phyloP scores from a whole-genome alignment of 345 rosid genomes.

The Schrenkiella parvula region DNA sequence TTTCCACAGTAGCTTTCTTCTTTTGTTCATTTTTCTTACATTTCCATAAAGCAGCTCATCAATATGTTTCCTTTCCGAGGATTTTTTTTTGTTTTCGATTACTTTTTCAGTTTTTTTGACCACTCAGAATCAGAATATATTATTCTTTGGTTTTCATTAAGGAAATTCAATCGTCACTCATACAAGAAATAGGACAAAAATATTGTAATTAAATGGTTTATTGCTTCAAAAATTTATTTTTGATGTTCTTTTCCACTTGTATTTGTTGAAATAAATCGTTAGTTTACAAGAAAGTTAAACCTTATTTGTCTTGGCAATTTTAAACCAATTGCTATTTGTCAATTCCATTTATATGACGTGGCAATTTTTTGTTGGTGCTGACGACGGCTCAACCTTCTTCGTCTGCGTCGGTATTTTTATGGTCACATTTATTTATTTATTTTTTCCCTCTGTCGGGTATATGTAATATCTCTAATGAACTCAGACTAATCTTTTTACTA shows the following conservation, averaged over 20 bases:
- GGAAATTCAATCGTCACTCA: no score
- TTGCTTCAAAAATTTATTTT: no score
- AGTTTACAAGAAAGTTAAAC: no score
- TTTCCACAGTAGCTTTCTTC: background rate
- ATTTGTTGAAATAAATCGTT: no score
- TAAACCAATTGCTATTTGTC: no score
- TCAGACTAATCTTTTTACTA: background rate
- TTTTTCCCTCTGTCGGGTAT: background rate
- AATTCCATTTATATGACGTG: background rate
- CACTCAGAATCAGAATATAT: background rate
- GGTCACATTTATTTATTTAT: background rate
- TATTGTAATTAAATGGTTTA: no score
- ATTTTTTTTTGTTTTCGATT: background rate
- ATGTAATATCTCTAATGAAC: background rate
- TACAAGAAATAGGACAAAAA: no score
- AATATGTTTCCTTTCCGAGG: constrained; percentile 2
- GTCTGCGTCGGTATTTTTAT: background rate
- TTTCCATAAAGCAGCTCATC: background rate
- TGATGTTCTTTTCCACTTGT: no score
- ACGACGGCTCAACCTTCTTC: background rate
- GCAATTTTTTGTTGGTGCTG: background rate
- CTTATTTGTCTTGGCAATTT: no score
- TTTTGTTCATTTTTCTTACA: background rate
- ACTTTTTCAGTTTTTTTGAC: background rate
- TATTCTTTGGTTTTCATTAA: background rate